Evolutionary conservation across 1,284 basidiomycete genomes (phyloP), one percentile per base, ranked within the genome.

Genomic region (Heterobasidion parviporum): DNA sequence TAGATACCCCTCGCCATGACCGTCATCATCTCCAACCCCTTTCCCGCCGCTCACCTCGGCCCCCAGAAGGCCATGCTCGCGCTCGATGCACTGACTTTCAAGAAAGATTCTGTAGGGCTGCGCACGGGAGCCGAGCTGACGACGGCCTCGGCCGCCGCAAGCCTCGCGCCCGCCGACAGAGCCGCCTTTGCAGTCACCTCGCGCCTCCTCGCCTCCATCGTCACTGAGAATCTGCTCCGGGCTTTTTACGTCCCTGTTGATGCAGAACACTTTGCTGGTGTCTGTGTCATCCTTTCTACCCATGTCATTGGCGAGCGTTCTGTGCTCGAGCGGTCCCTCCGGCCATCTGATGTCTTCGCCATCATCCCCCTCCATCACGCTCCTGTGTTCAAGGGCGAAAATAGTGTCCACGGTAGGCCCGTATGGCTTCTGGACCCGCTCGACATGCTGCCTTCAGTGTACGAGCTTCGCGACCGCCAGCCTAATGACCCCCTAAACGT

Each of bases 101-200:
- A 15, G 44, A 18, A 45, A 18, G 18, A 45, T 15, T 18, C 9
- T 45, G 44, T 18, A 6, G 10, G 32, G 7, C 16, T 12, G 47
- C 16, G 47, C 18, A 36, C 33, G 7, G 26, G 26, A 26, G 4
- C 26, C 26, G 38, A 8, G 8, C 10, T 41, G 12, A 9, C 48
- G 2, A 55, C 54, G 9, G 8, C 49, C 10, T 34, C 26, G 20
- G 54, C 54, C 32, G 26, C 35, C 1, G 45, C 54, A 6, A 18
- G 15, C 8, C 56, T 62, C 34, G 33, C 63, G 44, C 71, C 72
- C 10, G 52, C 56, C 32, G 62, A 73, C 20, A 72, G 70, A 58
- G 75, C 76, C 16, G 65, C 67, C 7, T 76, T 78, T 56, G 74
- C 76, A 9, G 75, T 79, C 46, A 69, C 67, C 33, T 77, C 75